Evolutionary conservation across 2,329 filamentous ascomycete species (phyloP), one percentile per base, ranked within the genome.

Genomic region (Claviceps pazoutovae): DNA sequence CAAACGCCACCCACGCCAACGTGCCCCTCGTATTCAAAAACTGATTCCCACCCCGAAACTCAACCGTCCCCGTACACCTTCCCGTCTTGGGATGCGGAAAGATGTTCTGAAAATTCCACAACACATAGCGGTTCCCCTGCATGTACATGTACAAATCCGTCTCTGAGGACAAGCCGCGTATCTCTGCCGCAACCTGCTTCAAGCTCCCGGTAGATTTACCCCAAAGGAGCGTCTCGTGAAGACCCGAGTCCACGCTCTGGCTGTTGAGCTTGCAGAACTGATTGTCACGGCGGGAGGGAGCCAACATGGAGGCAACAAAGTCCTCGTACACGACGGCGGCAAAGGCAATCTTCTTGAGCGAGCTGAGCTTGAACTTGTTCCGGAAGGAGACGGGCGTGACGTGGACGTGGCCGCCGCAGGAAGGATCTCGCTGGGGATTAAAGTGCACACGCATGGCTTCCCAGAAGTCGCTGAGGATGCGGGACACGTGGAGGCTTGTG

Each of bases 401-500:
- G 58, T 70, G 67, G 53, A 70, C 65, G 57, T 70, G 67, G 47
- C 66, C 66, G 52, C 67, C 67, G 56, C 67, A 69, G 2, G 63
- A 66, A 23, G 57, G 47, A 51, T 68, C 64, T 36, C 60, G 57
- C 53, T 66, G 64, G 19, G 66, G 65, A 48, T 63, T 63, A 54
- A 70, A 70, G 58, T 69, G 65, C n/a, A 68, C 66, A 49, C 61
- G 61, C 67, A 69, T 68, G 54, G 66, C 66, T 57, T 68, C 64
- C 67, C 67, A 70, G 59, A 70, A 70, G 55, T 68, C 64, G 53
- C 63, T 61, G 53, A 70, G 61, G 57, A 63, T 66, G 50, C 52
- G 56, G 48, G 58, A 60, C 51, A 68, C 54, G 50, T 58, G 59
- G 50, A 61, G 61, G 36, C 59, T 66, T 16, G 66, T 68, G 58